Evolutionary conservation across 1,284 basidiomycete species (phyloP).

Genomic region (Tilletiopsis washingtonensis): DNA sequence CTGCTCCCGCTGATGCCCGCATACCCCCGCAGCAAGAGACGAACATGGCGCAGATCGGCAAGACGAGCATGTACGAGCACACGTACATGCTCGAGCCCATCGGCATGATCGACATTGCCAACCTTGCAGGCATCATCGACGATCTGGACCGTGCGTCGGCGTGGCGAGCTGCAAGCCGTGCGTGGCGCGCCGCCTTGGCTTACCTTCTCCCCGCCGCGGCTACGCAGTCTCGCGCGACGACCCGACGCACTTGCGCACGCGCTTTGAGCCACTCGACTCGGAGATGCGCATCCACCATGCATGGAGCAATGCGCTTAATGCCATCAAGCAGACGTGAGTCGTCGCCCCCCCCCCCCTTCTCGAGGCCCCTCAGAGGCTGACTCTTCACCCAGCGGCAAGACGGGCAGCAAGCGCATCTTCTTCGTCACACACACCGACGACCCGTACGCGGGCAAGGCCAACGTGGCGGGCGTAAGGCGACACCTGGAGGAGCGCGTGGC

Average conservation of each 20-base stretch:
- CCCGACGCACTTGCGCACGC: conserved; percentile 4
- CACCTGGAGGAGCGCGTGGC: conserved; percentile 7
- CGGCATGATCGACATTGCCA: not conserved
- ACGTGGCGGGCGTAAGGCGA: not conserved
- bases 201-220: no score
- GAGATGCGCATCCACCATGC: conserved; percentile 58
- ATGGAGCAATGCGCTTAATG: conserved; percentile 56
- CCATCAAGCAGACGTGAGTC: conserved; percentile 47
- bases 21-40: no score
- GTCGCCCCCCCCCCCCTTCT: no score
- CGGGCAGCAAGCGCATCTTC: conserved; percentile 81
- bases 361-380: conserved; percentile 29
- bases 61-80: conserved; percentile 54
- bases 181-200: no score
- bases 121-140: not conserved
- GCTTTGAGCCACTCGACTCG: conserved; percentile 46
- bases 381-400: conserved; percentile 61
- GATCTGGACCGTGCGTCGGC: not conserved
- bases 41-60: conserved; percentile 1
- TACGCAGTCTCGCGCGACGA: not conserved
- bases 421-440: conserved; percentile 84
- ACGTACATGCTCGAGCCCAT: not conserved
- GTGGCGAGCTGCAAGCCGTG: no score
- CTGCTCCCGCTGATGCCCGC: no score
- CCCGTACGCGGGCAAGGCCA: conserved; percentile 47